phyloP scores from a whole-genome alignment of 768 basidiomycete genomes.

The Hebeloma cylindrosporum region DNA sequence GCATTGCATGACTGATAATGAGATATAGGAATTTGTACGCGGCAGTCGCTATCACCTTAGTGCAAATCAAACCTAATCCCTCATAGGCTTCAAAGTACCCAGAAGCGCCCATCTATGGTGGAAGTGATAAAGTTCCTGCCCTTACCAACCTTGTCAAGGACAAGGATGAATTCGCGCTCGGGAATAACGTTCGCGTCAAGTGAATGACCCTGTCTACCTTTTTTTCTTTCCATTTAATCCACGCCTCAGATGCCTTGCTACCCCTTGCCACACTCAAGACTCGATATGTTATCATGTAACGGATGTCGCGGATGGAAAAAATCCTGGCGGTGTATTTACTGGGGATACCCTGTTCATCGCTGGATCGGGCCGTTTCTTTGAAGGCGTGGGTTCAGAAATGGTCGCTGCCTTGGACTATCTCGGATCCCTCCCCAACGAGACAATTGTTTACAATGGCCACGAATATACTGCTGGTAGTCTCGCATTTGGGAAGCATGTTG shows the following conservation, averaged over 20 bases:
- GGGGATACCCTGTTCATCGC: slow-evolving; percentile 91
- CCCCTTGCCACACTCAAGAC: slow-evolving; percentile 94
- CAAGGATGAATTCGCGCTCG: slow-evolving; percentile 77
- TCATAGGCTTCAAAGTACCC: slow-evolving; percentile 43
- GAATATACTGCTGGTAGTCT: slow-evolving; percentile 83
- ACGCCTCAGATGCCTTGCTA: slow-evolving; percentile 69
- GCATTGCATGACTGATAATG: slow-evolving; percentile 1
- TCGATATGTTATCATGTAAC: slow-evolving; percentile 91
- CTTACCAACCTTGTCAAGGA: slow-evolving; percentile 77
- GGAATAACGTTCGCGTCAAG: slow-evolving; percentile 61
- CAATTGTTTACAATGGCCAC: slow-evolving; percentile 85
- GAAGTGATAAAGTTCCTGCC: slow-evolving; percentile 66
- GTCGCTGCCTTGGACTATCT: slow-evolving; percentile 69
- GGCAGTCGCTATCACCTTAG: not conserved
- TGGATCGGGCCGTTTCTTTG: slow-evolving; percentile 95
- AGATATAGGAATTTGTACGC: slow-evolving; percentile 52
- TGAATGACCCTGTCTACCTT: slow-evolving; percentile 23
- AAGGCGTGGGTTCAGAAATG: slow-evolving; percentile 83
- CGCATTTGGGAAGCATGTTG: slow-evolving; percentile 67
- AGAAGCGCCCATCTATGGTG: slow-evolving; percentile 71
- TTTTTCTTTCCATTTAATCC: slow-evolving; percentile 6
- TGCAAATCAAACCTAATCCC: slow-evolving; percentile 1
- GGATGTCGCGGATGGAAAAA: slow-evolving; percentile 41
- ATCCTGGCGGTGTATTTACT: slow-evolving; percentile 84
- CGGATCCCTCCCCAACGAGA: slow-evolving; percentile 72